These are phyloP conservation scores for Polygonum aviculare DNA, from an alignment of 148 eudicot genomes.

Conservation along the genomic window DNA sequence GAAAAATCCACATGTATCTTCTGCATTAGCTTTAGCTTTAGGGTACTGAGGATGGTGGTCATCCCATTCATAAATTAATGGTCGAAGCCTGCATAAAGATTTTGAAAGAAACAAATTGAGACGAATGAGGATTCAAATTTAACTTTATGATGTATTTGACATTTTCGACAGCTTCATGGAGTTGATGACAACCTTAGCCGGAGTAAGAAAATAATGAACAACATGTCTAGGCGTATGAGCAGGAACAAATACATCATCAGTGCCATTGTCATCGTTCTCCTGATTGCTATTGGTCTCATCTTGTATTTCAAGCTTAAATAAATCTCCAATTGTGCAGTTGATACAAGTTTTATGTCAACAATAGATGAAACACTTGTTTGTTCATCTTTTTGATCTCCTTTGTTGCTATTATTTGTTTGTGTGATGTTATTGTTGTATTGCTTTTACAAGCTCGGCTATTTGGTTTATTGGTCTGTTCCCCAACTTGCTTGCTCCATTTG, in stretches of 20 bases:
- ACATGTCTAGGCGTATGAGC: constrained; percentile 52
- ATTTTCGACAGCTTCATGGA: constrained; percentile 39
- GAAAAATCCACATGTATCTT: not conserved
- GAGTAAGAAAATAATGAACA: constrained; percentile 44
- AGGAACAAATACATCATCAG: constrained; percentile 50
- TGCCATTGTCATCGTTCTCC: constrained; percentile 32
- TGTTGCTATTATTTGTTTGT: not conserved
- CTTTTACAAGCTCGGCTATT: constrained; percentile 1
- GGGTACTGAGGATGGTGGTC: not conserved
- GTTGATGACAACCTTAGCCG: constrained; percentile 42
- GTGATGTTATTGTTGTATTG: not conserved
- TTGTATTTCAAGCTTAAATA: constrained; percentile 43
- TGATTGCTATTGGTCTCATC: constrained; percentile 35
- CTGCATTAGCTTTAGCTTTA: not conserved
- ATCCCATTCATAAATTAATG: not conserved
- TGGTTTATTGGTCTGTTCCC: not conserved
- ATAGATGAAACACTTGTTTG: constrained; percentile 1
- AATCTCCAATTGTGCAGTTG: constrained; percentile 8
- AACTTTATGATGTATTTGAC: not conserved
- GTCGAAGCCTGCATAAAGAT: not conserved
- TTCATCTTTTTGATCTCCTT: not conserved
- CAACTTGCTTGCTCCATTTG: not conserved
- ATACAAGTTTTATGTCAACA: not conserved
- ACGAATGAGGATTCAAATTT: not conserved
- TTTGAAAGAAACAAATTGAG: no score